Evolutionary conservation across 371 early-diverging fungal species (phyloP).

Genomic region (Rhizopus stolonifer): DNA sequence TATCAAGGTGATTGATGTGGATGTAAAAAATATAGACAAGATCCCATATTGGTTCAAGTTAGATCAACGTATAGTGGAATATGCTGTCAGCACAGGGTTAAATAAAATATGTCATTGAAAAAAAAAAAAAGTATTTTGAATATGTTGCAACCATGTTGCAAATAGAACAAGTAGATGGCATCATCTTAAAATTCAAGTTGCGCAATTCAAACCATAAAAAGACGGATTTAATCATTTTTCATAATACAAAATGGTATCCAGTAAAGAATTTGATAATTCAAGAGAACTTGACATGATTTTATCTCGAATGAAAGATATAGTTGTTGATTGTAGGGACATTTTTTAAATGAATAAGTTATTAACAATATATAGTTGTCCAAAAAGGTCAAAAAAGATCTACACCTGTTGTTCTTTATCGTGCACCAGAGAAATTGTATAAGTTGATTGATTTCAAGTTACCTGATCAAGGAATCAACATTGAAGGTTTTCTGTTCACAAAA

Average conservation of each 20-base stretch:
- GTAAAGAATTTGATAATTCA: slow-evolving; percentile 23
- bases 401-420: slow-evolving; percentile 45
- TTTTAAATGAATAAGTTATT: not conserved
- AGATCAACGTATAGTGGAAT: slow-evolving; percentile 48
- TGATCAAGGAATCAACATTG: slow-evolving; percentile 47
- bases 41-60: slow-evolving; percentile 48
- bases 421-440: slow-evolving; percentile 52
- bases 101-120: not conserved
- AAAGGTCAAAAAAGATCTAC: slow-evolving; percentile 40
- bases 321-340: slow-evolving; percentile 30
- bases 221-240: not conserved
- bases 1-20: slow-evolving; percentile 52
- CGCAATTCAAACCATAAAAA: too few relatives aligned
- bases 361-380: slow-evolving; percentile 34
- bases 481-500: too few relatives aligned
- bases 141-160: too few relatives aligned
- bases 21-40: slow-evolving; percentile 48
- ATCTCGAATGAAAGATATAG: slow-evolving; percentile 31
- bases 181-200: too few relatives aligned
- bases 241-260: slow-evolving; percentile 23
- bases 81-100: slow-evolving; percentile 21
- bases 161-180: too few relatives aligned
- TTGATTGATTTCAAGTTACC: slow-evolving; percentile 55
- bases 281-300: slow-evolving; percentile 39
- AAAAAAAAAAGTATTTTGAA: too few relatives aligned